phyloP scores from a whole-genome alignment of 2,329 filamentous ascomycete genomes.

The Xylaria hypoxylon region DNA sequence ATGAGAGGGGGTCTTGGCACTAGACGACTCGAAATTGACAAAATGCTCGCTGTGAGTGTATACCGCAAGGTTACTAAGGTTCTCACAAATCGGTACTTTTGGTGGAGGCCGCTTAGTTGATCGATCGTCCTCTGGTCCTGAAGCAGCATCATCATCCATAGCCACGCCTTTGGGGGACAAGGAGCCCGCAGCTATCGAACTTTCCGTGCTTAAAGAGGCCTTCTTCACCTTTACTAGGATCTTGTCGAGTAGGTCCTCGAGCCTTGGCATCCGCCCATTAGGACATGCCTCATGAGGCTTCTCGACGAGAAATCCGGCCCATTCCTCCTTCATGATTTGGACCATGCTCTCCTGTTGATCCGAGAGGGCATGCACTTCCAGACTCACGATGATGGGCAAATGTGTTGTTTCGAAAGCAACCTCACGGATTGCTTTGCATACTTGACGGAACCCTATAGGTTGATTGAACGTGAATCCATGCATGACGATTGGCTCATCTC shows the following conservation, averaged over 20 bases:
- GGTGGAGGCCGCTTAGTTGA: conserved; percentile 47
- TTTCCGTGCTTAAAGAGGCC: conserved; percentile 48
- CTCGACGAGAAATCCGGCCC: conserved; percentile 80
- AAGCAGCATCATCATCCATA: conserved; percentile 53
- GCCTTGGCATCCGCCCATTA: conserved; percentile 70
- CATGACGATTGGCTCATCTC: conserved; percentile 80
- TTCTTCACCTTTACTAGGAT: conserved; percentile 88
- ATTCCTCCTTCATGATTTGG: conserved; percentile 90
- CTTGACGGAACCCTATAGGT: conserved; percentile 86
- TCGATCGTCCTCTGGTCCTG: conserved; percentile 60
- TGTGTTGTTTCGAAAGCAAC: conserved; percentile 80
- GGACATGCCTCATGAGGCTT: conserved; percentile 63
- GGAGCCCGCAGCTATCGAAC: conserved; percentile 51
- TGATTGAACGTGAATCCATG: conserved; percentile 87
- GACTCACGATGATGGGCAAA: conserved; percentile 87
- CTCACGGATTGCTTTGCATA: conserved; percentile 83
- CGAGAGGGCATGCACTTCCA: conserved; percentile 87
- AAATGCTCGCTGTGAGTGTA: conserved; percentile 91
- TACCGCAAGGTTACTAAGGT: conserved; percentile 79
- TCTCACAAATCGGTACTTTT: conserved; percentile 74
- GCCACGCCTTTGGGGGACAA: conserved; percentile 46
- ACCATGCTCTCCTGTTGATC: conserved; percentile 94
- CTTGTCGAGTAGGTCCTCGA: conserved; percentile 79
- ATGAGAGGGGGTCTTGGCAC: conserved; percentile 68
- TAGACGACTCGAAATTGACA: conserved; percentile 74